Base-by-base conservation (phyloP, 768 basidiomycete species). In the Hydnomerulius pinastri region DNA sequence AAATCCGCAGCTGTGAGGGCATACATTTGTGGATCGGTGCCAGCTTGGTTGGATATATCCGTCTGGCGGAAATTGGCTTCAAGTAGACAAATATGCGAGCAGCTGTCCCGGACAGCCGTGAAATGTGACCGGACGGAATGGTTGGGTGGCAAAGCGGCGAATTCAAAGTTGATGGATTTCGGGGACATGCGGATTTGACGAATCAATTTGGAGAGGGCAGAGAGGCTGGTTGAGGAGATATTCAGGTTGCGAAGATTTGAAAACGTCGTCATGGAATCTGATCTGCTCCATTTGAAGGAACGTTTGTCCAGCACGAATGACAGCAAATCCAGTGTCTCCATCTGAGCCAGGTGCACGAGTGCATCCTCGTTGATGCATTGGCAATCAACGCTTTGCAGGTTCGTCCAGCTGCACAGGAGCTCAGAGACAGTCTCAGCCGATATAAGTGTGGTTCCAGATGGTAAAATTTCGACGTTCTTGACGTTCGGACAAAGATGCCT, bases 401-500 rank as follows among this genome's bases (percentile, higher is more conserved):
- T 24, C 11, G 33, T 18, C 49, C 49, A 50, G 5, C 43, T 29
- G 33, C 43, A 50, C 18, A 50, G 49, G 13, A 36, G 15, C 15
- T 50, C 49, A 12, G 49, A 47, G 10, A 50, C 21, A 13, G 17
- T 18, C 12, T 43, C 42, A 43, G 32, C 10, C 12, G 11, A 24
- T n/a, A n/a, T n/a, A 13, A 10, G 13, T n/a, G 8, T 21, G 36
- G 15, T 17, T 45, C 18, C 11, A 20, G 24, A 27, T 42, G 43
- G 15, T 30, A 33, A 9, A 44, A 35, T 28, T 33, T 33, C 13
- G n/a, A 46, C 43, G 10, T 35, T 11, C 11, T 42, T 47, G 8
- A 50, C 24, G 17, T 50, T 27, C 5, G 48, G 48, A 25, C n/a
- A 50, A 8, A 50, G 7, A 10, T 46, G 35, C 18, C 33, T 42